phyloP scores from a whole-genome alignment of 352 stramenopile species.

The Phytophthora macrochlamydospora region DNA sequence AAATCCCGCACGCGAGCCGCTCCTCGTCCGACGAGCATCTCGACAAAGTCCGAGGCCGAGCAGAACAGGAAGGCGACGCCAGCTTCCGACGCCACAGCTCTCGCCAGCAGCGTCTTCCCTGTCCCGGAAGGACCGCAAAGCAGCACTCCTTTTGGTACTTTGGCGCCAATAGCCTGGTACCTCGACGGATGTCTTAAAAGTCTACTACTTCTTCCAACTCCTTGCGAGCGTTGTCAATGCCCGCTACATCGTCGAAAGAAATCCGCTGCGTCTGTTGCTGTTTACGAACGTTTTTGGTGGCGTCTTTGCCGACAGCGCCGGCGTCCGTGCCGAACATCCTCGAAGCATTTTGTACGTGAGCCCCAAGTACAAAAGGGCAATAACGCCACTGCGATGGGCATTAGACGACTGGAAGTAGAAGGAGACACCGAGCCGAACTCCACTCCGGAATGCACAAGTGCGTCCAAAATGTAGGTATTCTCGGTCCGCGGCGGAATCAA shows the following conservation, averaged over 20 bases:
- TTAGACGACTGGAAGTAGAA: constrained; percentile 49
- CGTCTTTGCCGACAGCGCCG: constrained; percentile 71
- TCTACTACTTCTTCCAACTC: constrained; percentile 95
- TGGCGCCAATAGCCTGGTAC: constrained; percentile 93
- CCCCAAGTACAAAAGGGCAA: constrained; percentile 85
- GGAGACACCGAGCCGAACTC: constrained; percentile 69
- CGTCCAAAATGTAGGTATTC: constrained; percentile 73
- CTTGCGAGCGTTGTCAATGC: constrained; percentile 92
- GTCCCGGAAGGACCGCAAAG: constrained; percentile 94
- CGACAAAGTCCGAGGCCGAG: constrained; percentile 97
- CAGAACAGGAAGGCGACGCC: constrained; percentile 95
- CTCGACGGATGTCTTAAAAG: constrained; percentile 92
- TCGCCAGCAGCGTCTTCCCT: constrained; percentile 95
- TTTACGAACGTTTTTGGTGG: constrained; percentile 51
- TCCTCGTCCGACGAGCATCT: constrained; percentile 96
- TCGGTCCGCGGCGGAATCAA: constrained; percentile 75
- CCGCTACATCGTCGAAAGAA: constrained; percentile 93
- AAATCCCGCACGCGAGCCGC: constrained; percentile 93
- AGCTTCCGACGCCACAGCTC: constrained; percentile 92
- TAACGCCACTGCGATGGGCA: constrained; percentile 66
- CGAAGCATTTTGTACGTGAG: constrained; percentile 86
- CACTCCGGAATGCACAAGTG: constrained; percentile 60
- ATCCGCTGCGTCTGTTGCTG: constrained; percentile 50
- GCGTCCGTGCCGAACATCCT: constrained; percentile 59
- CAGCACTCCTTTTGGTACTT: constrained; percentile 93